Evolutionary conservation across 106 monocot species (phyloP).

Genomic region (Acorus gramineus): DNA sequence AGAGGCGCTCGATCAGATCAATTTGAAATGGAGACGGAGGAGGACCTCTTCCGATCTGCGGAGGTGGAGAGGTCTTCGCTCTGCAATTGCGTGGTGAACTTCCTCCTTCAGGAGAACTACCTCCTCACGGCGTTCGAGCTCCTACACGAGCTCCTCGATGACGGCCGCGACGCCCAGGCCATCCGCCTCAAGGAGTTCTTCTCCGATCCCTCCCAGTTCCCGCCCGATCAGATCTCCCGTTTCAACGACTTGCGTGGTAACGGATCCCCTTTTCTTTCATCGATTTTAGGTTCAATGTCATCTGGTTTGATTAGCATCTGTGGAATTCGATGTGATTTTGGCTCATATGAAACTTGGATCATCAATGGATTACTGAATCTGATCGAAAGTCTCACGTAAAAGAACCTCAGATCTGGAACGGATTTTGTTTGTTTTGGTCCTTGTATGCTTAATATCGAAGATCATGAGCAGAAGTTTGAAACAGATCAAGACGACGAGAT

Average conservation of each 20-base stretch:
- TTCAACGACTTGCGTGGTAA: slow-evolving; percentile 64
- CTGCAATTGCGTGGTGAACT: slow-evolving; percentile 98
- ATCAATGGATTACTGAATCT: no score
- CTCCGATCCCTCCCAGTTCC: slow-evolving; percentile 54
- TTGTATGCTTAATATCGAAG: no score
- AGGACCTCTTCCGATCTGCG: slow-evolving; percentile 18
- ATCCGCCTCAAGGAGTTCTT: slow-evolving; percentile 86
- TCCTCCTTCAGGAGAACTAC: slow-evolving; percentile 84
- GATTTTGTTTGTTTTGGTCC: no score
- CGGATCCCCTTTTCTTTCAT: neutral
- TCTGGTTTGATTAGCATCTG: no score
- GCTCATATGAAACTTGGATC: no score
- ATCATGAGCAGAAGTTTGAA: no score
- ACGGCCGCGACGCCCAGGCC: slow-evolving; percentile 85
- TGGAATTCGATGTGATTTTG: no score
- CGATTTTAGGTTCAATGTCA: no score
- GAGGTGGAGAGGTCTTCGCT: slow-evolving; percentile 76
- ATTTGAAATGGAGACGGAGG: slow-evolving; percentile 1
- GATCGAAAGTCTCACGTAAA: no score
- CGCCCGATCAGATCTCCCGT: slow-evolving; percentile 71
- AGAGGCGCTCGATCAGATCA: neutral
- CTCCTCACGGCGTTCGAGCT: slow-evolving; percentile 92
- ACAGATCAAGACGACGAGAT: no score
- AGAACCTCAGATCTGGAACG: no score
- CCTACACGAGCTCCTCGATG: slow-evolving; percentile 91